Percentiles rank a stretch among this genome's conserved stretches.
These are phyloP conservation scores for Ambrosia hybrid DNA, from an alignment of 140 eudicot species.

Conservation along the genomic window DNA sequence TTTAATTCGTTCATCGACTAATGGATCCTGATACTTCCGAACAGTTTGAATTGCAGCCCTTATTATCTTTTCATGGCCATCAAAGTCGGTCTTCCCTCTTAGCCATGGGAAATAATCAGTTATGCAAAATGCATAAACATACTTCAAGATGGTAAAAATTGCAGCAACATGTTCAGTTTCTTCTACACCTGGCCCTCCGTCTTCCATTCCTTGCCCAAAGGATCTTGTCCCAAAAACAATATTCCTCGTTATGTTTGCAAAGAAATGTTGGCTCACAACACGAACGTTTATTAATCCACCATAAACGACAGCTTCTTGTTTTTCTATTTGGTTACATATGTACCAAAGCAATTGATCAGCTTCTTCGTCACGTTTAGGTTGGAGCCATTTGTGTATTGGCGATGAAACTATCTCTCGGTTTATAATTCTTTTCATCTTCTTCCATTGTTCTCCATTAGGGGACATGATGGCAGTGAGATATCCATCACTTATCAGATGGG, in stretches of 20 bases:
- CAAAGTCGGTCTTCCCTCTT: constrained; percentile 34
- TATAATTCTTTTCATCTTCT: constrained; percentile 20
- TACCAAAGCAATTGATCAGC: constrained; percentile 15
- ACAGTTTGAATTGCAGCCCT: constrained; percentile 9
- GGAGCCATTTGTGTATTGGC: constrained; percentile 14
- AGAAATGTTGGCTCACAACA: constrained; percentile 8
- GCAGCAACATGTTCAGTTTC: constrained; percentile 42
- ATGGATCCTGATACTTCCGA: constrained; percentile 15
- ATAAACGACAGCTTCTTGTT: not conserved
- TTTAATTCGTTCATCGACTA: constrained; percentile 34
- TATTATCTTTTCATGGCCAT: constrained; percentile 28
- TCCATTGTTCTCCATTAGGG: constrained; percentile 8
- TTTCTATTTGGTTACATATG: constrained; percentile 7
- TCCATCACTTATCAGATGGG: constrained; percentile 25
- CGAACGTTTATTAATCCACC: constrained; percentile 11
- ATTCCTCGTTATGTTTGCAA: not conserved
- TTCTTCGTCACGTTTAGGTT: constrained; percentile 17
- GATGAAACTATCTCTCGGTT: constrained; percentile 5
- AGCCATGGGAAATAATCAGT: constrained; percentile 45
- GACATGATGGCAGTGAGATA: constrained; percentile 19
- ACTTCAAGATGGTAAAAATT: constrained; percentile 23
- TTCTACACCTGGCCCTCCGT: constrained; percentile 25
- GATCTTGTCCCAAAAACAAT: constrained; percentile 4
- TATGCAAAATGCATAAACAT: constrained; percentile 32
- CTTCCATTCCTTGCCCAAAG: constrained; percentile 20